Evolutionary conservation across 2,329 filamentous ascomycete species (phyloP).

Genomic region (Apiospora rasikravindrae): DNA sequence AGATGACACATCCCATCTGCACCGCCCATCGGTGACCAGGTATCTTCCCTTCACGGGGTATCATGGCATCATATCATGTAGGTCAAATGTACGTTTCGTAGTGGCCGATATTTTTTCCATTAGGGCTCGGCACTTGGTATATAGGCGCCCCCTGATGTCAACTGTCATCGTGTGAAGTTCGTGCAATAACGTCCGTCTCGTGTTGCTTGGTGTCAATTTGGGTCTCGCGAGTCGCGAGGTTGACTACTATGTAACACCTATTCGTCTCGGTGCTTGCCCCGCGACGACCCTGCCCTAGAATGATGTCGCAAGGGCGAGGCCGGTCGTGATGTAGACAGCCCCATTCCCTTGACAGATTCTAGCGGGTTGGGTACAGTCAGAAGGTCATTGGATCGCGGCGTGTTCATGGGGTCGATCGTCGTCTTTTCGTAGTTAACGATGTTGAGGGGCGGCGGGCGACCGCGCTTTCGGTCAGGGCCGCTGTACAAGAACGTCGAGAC

Average conservation of each 20-base stretch:
- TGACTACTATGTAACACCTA: conserved; percentile 22
- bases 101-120: neutral
- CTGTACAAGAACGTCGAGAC: conserved; percentile 87
- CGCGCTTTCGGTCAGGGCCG: conserved; percentile 63
- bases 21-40: neutral
- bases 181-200: neutral
- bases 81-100: neutral
- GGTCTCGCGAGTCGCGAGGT: neutral
- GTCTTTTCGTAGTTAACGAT: conserved; percentile 82
- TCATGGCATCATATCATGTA: neutral
- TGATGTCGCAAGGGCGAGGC: conserved; percentile 39
- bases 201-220: neutral
- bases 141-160: neutral
- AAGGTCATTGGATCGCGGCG: conserved; percentile 35
- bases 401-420: conserved; percentile 54
- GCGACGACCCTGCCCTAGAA: conserved; percentile 32
- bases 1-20: neutral
- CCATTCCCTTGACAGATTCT: conserved; percentile 35
- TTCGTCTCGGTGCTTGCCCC: conserved; percentile 37
- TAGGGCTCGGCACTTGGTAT: conserved; percentile 28
- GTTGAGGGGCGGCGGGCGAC: conserved; percentile 68
- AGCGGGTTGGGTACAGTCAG: conserved; percentile 38
- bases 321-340: conserved; percentile 40
- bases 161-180: neutral
- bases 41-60: neutral